A percentile compares a stretch with the other conserved stretches of the same genome.
Conservation (phyloP, 306 rosid genomes). For the Begonia fuchsioides region DNA sequence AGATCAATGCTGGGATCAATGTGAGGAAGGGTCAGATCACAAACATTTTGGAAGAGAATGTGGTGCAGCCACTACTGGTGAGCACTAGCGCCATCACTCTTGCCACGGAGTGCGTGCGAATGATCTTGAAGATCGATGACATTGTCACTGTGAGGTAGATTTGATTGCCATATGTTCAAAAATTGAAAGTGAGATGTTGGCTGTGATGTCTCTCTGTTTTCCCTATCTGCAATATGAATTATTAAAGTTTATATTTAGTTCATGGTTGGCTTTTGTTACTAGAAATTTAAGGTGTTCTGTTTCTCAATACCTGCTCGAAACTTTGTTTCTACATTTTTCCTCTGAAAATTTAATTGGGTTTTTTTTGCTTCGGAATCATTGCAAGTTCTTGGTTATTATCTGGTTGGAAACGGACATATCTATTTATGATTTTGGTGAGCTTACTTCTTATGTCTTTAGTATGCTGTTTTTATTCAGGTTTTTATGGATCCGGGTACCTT, state of each 20-base stretch:
- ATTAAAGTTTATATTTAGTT: slow-evolving; percentile 3
- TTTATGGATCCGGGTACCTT: too few relatives aligned
- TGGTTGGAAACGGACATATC: too few relatives aligned
- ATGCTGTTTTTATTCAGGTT: too few relatives aligned
- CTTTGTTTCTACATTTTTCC: too few relatives aligned
- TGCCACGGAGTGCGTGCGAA: slow-evolving; percentile 94
- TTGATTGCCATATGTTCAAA: slow-evolving; percentile 3
- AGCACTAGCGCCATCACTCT: slow-evolving; percentile 91
- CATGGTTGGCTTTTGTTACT: slow-evolving; percentile 1
- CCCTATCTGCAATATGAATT: slow-evolving; percentile 7
- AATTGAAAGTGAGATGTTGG: slow-evolving; percentile 7
- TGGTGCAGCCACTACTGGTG: slow-evolving; percentile 97
- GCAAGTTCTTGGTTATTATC: too few relatives aligned
- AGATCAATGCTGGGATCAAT: slow-evolving; percentile 85
- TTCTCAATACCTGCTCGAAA: not conserved
- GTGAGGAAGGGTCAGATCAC: slow-evolving; percentile 99
- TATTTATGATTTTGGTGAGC: too few relatives aligned
- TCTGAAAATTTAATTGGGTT: too few relatives aligned
- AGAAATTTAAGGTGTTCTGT: slow-evolving; percentile 16
- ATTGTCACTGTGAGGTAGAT: slow-evolving; percentile 82
- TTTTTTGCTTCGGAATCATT: too few relatives aligned
- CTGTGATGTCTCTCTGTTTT: slow-evolving; percentile 1
- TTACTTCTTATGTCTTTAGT: too few relatives aligned
- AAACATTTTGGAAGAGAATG: slow-evolving; percentile 96
- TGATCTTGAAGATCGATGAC: slow-evolving; percentile 98